Conservation (phyloP, 2,329 filamentous ascomycete species). For the Pseudovirgaria hyperparasitica region DNA sequence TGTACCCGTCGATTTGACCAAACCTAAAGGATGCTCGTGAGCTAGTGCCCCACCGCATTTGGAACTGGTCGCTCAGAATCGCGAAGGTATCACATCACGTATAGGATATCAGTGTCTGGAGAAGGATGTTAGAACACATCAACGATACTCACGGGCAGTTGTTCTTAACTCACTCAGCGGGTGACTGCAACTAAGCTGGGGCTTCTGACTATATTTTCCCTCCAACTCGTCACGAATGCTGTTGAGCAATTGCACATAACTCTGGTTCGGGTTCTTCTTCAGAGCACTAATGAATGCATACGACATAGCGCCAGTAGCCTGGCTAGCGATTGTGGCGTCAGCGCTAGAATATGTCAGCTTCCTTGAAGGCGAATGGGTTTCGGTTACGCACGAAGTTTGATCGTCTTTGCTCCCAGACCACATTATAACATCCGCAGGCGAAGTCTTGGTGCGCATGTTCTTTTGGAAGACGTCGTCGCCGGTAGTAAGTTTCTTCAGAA, state of each 20-base stretch:
- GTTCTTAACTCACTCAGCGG: slow-evolving; percentile 58
- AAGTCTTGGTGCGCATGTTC: slow-evolving; percentile 80
- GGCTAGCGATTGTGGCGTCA: slow-evolving; percentile 74
- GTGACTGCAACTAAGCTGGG: slow-evolving; percentile 91
- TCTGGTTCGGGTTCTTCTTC: slow-evolving; percentile 88
- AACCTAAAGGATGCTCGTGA: no score
- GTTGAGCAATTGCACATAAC: slow-evolving; percentile 90
- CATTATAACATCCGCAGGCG: slow-evolving; percentile 91
- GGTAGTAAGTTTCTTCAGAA: slow-evolving; percentile 76
- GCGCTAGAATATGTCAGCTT: slow-evolving; percentile 42
- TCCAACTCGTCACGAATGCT: slow-evolving; percentile 83
- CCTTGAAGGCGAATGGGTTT: slow-evolving; percentile 9
- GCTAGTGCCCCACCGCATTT: not conserved
- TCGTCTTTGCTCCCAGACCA: slow-evolving; percentile 94
- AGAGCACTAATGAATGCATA: slow-evolving; percentile 90
- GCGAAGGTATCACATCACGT: slow-evolving; percentile 60
- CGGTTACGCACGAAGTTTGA: slow-evolving; percentile 67
- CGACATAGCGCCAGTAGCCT: slow-evolving; percentile 96
- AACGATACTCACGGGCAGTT: not conserved
- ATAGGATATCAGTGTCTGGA: slow-evolving; percentile 51
- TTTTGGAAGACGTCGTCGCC: slow-evolving; percentile 70
- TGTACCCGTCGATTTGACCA: no score
- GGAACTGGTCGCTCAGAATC: no score
- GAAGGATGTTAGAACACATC: slow-evolving; percentile 1
- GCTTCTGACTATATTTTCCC: slow-evolving; percentile 84